Conservation (phyloP, 2,329 filamentous ascomycete genomes). For the Periconia digitata region DNA sequence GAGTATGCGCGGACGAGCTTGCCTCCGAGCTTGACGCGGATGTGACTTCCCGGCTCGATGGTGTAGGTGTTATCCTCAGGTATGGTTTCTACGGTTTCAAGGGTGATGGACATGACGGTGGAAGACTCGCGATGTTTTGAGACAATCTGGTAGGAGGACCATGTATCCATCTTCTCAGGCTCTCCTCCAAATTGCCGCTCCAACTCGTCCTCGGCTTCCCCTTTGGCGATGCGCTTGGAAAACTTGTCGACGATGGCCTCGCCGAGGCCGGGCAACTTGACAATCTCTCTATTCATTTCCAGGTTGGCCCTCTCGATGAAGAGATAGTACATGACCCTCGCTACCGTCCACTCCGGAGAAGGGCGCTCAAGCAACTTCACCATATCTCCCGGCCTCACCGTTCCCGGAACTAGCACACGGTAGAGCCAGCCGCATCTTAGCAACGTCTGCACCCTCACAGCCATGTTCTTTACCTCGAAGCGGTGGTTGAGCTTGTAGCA, state of each 20-base stretch:
- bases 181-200: slow-evolving; percentile 30
- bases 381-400: slow-evolving; percentile 58
- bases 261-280: slow-evolving; percentile 49
- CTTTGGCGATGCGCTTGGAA: slow-evolving; percentile 53
- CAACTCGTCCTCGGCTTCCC: slow-evolving; percentile 34
- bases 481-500: slow-evolving; percentile 72
- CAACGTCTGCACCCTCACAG: slow-evolving; percentile 57
- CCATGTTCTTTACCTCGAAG: slow-evolving; percentile 65
- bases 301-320: slow-evolving; percentile 57
- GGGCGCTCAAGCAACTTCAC: slow-evolving; percentile 58
- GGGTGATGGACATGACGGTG: slow-evolving; percentile 54
- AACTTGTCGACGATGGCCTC: slow-evolving; percentile 58
- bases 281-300: slow-evolving; percentile 47
- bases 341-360: slow-evolving; percentile 64
- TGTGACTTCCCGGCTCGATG: slow-evolving; percentile 55
- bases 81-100: slow-evolving; percentile 50
- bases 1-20: slow-evolving; percentile 63
- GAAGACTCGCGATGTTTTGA: slow-evolving; percentile 56
- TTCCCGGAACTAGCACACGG: slow-evolving; percentile 59
- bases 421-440: slow-evolving; percentile 69
- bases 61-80: slow-evolving; percentile 32
- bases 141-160: slow-evolving; percentile 47
- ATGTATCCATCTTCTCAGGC: slow-evolving; percentile 32
- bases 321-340: slow-evolving; percentile 63
- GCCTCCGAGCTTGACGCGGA: slow-evolving; percentile 58